These are phyloP conservation scores for Xylaria sp. DNA, from an alignment of 2,329 filamentous ascomycete species.

Conservation along the genomic window DNA sequence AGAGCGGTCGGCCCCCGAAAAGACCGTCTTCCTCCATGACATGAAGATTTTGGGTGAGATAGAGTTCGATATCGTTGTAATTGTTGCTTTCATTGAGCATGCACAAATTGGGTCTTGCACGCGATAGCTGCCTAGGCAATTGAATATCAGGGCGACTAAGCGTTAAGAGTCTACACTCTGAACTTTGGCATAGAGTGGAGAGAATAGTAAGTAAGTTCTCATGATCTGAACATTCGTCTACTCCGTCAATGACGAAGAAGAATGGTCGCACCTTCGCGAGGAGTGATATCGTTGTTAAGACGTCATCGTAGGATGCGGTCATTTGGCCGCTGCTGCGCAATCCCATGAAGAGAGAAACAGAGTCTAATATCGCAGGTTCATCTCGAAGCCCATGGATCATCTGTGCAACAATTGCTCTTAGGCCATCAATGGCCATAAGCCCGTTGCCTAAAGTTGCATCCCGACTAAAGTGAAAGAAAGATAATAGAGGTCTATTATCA, in stretches of 20 bases:
- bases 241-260: not conserved
- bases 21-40: not conserved
- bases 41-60: not conserved
- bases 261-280: not conserved
- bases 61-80: not conserved
- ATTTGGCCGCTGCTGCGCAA: not conserved
- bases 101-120: not conserved
- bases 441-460: not conserved
- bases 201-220: not conserved
- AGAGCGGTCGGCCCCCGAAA: not conserved
- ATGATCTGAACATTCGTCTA: not conserved
- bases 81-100: not conserved
- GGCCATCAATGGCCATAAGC: not conserved
- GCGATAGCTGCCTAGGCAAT: not conserved
- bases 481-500: not conserved
- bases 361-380: not conserved
- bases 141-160: not conserved
- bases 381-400: not conserved
- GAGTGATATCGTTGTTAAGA: not conserved
- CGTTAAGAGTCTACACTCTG: not conserved
- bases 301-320: not conserved
- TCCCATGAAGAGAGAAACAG: not conserved
- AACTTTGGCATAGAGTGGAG: not conserved
- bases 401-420: not conserved
- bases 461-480: conserved; percentile 1